phyloP scores from a whole-genome alignment of 257 asterid genomes.

The Capsicum rhomboideum region DNA sequence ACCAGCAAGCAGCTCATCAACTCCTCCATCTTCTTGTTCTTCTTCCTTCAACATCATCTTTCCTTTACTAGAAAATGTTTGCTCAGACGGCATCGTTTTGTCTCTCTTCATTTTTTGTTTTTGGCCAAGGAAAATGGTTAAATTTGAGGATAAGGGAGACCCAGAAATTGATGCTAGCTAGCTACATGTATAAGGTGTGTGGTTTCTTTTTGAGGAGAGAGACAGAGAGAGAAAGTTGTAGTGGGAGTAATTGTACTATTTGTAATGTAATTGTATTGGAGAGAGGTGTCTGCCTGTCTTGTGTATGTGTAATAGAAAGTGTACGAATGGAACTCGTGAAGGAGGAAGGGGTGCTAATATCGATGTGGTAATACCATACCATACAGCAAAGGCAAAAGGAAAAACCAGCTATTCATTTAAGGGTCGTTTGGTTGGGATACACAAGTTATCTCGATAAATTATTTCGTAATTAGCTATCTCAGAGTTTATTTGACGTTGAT shows the following conservation, averaged over 20 bases:
- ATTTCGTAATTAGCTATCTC: too few species aligned
- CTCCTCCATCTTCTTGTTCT: conserved; percentile 33
- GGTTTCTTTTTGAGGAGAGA: not conserved
- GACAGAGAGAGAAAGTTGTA: not conserved
- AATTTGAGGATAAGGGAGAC: not conserved
- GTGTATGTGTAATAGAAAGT: not conserved
- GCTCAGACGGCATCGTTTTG: too few species aligned
- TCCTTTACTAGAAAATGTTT: not conserved
- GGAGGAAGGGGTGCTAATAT: not conserved
- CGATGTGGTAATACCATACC: not conserved
- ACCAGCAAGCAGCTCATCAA: conserved; percentile 61
- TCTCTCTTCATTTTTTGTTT: conserved; percentile 9
- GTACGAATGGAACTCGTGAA: not conserved
- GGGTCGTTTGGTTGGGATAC: too few species aligned
- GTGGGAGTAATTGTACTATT: too few species aligned
- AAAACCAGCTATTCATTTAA: too few species aligned
- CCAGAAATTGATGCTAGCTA: not conserved
- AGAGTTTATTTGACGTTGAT: too few species aligned
- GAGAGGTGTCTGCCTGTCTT: not conserved
- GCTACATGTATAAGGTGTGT: not conserved
- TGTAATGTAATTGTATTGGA: not conserved
- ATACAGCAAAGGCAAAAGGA: not conserved
- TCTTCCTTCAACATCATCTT: conserved; percentile 43
- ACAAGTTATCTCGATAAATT: too few species aligned
- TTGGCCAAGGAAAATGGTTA: not conserved